A percentile compares a stretch with the other conserved stretches of the same genome.
phyloP scores from a whole-genome alignment of 1,284 basidiomycete species.

The Trametes hirsuta region DNA sequence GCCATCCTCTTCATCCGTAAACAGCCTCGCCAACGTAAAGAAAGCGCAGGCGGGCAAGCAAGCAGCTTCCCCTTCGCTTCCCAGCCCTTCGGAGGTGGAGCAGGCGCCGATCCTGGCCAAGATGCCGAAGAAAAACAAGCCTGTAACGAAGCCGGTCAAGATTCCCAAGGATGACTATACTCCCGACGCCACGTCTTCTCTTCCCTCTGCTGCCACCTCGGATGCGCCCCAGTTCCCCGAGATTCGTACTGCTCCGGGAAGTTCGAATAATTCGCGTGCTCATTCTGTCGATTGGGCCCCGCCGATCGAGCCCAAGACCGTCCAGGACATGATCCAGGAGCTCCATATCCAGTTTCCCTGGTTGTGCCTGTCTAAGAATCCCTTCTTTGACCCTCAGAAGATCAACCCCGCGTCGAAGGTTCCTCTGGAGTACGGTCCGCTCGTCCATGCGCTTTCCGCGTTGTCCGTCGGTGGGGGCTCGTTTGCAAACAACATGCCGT shows the following conservation, averaged over 20 bases:
- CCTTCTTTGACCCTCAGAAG: conserved; percentile 73
- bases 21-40: conserved; percentile 22
- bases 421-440: conserved; percentile 78
- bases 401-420: conserved; percentile 73
- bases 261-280: conserved; percentile 58
- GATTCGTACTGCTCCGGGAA: conserved; percentile 43
- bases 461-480: conserved; percentile 84
- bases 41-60: conserved; percentile 17
- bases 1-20: conserved; percentile 30
- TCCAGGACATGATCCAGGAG: conserved; percentile 66
- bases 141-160: conserved; percentile 59
- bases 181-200: conserved; percentile 45
- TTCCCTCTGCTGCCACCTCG: conserved; percentile 48
- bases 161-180: conserved; percentile 59
- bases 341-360: conserved; percentile 61
- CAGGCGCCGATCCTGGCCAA: conserved; percentile 77
- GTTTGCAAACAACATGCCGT: conserved; percentile 78
- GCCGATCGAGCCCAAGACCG: conserved; percentile 47
- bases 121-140: conserved; percentile 80
- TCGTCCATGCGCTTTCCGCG: conserved; percentile 83
- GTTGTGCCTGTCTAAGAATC: conserved; percentile 67
- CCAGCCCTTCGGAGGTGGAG: conserved; percentile 40
- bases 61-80: conserved; percentile 14
- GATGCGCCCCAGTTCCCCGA: conserved; percentile 45
- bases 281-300: conserved; percentile 55